Base-by-base conservation (phyloP, 1,284 basidiomycete species). In the Malassezia restricta region DNA sequence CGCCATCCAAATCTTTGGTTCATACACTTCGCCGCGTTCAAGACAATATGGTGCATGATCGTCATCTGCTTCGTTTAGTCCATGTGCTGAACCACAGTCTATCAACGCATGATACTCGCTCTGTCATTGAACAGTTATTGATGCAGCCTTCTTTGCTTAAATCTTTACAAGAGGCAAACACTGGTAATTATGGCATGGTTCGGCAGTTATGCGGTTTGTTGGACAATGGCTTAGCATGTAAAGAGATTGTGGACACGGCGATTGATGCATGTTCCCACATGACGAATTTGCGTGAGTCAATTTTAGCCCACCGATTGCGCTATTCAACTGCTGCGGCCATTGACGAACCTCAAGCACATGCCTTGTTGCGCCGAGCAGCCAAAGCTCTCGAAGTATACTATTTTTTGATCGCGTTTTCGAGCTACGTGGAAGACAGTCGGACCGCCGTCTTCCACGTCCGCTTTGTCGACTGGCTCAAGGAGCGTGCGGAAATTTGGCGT, bases 381-480 rank as follows among this genome's bases (percentile, higher is more conserved):
- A 67, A 66, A 47, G 61, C 77, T 5, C 75, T 81, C 24, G 79
- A 81, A 60, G 78, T 78, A 59, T 80, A 80, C 71, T 95, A 94
- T 76, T 96, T 96, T 76, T 81, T 92, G 57, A 86, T 98, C 55
- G 86, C 87, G 0, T 98, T 96, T 68, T 85, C 90, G 1, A 87
- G 83, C 57, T 99, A 88, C 64, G 83, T 94, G 7, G 86, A 90
- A 48, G 79, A 80, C 14, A 76, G 76, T 57, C 77, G 81, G 31
- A 79, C 81, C 9, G 78, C 80, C 14, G 74, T 76, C 49, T 85
- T 86, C 58, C 78, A 78, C 5, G 80, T 83, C 62, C 82, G 80
- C 14, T 96, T 96, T 70, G 84, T 83, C 3, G 79, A 82, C 33
- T 96, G 90, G 90, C 77, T 95, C 29, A 64, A 86, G 81, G 76